Evolutionary conservation across 2,329 filamentous ascomycete species (phyloP).

Genomic region (Camillea tinctor): DNA sequence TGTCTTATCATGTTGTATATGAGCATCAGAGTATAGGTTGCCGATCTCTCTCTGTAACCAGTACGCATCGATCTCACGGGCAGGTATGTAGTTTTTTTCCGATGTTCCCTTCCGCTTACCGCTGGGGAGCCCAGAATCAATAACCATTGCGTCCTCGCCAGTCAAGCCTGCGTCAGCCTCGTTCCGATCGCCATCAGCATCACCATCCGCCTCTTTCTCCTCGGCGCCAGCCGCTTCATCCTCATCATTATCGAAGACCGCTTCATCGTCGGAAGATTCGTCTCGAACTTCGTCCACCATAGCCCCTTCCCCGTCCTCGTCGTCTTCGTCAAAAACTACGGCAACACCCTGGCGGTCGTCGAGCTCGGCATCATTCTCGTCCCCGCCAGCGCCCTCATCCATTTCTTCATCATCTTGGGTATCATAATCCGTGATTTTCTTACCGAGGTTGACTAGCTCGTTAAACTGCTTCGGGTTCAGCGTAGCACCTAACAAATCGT

Average conservation of each 20-base stretch:
- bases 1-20: constrained; percentile 91
- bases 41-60: constrained; percentile 96
- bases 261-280: constrained; percentile 80
- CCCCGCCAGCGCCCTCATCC: constrained; percentile 65
- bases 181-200: constrained; percentile 45
- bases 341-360: constrained; percentile 96
- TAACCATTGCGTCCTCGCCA: constrained; percentile 75
- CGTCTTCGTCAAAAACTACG: constrained; percentile 91
- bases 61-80: constrained; percentile 92
- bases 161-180: constrained; percentile 50
- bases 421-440: constrained; percentile 99
- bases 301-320: constrained; percentile 77
- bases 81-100: constrained; percentile 66
- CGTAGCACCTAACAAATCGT: constrained; percentile 83
- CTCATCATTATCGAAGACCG: constrained; percentile 57
- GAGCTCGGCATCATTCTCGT: constrained; percentile 69
- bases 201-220: constrained; percentile 52
- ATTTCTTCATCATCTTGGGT: constrained; percentile 91
- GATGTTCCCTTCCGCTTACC: constrained; percentile 45
- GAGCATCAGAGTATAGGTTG: constrained; percentile 82
- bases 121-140: constrained; percentile 64
- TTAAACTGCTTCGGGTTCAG: constrained; percentile 92
- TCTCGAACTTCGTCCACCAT: constrained; percentile 86
- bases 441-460: constrained; percentile 90
- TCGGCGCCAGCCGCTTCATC: constrained; percentile 56